phyloP scores from a whole-genome alignment of 176 grass and related monocot species.

The Alopecurus myosuroides region DNA sequence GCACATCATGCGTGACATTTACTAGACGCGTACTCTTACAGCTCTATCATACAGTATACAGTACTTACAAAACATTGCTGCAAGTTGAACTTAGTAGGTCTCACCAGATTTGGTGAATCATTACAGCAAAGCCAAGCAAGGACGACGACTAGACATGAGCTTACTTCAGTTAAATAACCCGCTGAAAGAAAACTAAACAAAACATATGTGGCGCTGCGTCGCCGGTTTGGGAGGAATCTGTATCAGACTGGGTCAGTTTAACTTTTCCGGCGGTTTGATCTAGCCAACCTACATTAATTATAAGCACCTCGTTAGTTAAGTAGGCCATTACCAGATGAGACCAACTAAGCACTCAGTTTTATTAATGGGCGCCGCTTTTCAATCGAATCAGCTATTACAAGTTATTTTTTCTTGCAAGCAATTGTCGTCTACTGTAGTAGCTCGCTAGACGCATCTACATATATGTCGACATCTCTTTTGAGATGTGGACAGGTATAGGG shows the following conservation, averaged over 20 bases:
- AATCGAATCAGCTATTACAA: background rate
- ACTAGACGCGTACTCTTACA: background rate
- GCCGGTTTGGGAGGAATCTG: background rate
- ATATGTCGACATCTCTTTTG: background rate
- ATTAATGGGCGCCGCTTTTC: background rate
- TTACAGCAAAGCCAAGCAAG: background rate
- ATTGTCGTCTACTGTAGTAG: background rate
- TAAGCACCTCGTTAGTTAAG: background rate
- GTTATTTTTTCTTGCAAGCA: background rate
- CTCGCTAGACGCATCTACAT: background rate
- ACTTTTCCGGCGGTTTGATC: background rate
- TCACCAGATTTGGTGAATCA: background rate
- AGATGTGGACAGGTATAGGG: no score
- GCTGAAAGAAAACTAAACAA: background rate
- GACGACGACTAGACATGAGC: background rate
- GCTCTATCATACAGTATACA: background rate
- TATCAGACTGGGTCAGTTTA: background rate
- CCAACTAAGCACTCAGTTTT: background rate
- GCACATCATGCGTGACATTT: background rate
- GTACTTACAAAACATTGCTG: background rate
- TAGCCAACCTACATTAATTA: background rate
- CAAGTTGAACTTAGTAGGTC: background rate
- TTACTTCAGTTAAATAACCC: background rate
- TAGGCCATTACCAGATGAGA: background rate
- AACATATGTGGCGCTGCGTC: constrained; percentile 8